phyloP scores from a whole-genome alignment of 345 rosid genomes.

The Eucalyptus pauciflora region DNA sequence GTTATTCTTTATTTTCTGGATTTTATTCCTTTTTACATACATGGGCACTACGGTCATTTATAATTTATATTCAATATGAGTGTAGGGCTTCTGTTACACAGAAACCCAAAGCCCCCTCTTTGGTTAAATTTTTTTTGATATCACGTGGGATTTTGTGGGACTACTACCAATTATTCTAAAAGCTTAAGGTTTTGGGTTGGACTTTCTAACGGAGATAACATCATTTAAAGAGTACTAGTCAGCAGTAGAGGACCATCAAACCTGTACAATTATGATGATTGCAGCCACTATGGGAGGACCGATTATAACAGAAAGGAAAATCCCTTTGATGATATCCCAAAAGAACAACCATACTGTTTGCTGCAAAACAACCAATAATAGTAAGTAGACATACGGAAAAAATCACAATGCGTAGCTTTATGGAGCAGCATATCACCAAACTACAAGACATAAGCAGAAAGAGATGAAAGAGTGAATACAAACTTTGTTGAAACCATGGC shows the following conservation, averaged over 20 bases:
- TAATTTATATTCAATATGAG: too few relatives aligned
- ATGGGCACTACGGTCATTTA: too few relatives aligned
- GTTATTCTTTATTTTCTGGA: too few relatives aligned
- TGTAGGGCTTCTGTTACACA: too few relatives aligned
- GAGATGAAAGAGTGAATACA: conserved; percentile 7
- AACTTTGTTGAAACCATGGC: conserved; percentile 98
- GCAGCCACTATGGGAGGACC: conserved; percentile 93
- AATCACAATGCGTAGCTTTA: neutral
- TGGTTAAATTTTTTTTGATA: too few relatives aligned
- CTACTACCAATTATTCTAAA: too few relatives aligned
- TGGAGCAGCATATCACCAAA: neutral
- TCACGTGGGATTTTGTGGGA: too few relatives aligned
- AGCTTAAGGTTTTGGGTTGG: too few relatives aligned
- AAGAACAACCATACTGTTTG: conserved; percentile 94
- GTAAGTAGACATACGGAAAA: neutral
- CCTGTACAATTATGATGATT: conserved; percentile 82
- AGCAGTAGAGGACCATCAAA: conserved; percentile 6
- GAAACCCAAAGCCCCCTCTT: too few relatives aligned
- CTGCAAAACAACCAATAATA: conserved; percentile 27
- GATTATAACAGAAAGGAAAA: conserved; percentile 52
- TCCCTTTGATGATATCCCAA: conserved; percentile 83
- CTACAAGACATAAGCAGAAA: neutral
- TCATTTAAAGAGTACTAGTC: neutral
- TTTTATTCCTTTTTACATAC: too few relatives aligned
- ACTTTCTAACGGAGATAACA: neutral